Percentiles rank a stretch among this genome's conserved stretches.
Evolutionary conservation across 495 filamentous ascomycete species (phyloP).

Genomic region (Penicillium turbatum): DNA sequence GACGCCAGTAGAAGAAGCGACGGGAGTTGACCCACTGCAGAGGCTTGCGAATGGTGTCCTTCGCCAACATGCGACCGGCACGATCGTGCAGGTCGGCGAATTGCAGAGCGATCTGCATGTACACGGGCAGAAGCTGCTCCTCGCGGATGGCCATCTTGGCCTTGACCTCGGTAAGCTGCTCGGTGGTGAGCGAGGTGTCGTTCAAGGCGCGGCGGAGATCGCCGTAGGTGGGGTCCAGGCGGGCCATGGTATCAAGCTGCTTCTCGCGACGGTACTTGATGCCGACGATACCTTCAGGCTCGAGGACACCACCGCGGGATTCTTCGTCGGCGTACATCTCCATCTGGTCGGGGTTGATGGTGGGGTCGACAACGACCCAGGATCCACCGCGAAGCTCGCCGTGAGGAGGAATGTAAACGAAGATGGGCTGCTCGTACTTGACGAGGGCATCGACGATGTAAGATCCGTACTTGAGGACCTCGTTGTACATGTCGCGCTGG

Average conservation of each 20-base stretch:
- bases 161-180: constrained; percentile 75
- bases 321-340: constrained; percentile 99
- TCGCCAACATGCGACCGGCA: constrained; percentile 95
- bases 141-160: constrained; percentile 82
- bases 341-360: constrained; percentile 94
- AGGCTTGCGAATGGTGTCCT: constrained; percentile 80
- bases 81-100: constrained; percentile 98
- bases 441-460: constrained; percentile 98
- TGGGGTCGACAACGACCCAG: constrained; percentile 98
- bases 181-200: constrained; percentile 63
- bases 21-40: constrained; percentile 85
- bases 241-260: constrained; percentile 97
- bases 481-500: constrained; percentile 99
- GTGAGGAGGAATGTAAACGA: constrained; percentile 96
- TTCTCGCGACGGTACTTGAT: constrained; percentile 98
- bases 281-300: constrained; percentile 95
- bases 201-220: constrained; percentile 72
- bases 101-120: constrained; percentile 86
- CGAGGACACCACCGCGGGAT: constrained; percentile 90
- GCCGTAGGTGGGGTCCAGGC: constrained; percentile 79
- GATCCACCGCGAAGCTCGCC: constrained; percentile 98
- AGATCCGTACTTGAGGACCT: constrained; percentile 97
- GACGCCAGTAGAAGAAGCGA: constrained; percentile 99
- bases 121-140: constrained; percentile 83
- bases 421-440: constrained; percentile 97